phyloP scores from a whole-genome alignment of 352 stramenopile species.

The Pythium aquatile region DNA sequence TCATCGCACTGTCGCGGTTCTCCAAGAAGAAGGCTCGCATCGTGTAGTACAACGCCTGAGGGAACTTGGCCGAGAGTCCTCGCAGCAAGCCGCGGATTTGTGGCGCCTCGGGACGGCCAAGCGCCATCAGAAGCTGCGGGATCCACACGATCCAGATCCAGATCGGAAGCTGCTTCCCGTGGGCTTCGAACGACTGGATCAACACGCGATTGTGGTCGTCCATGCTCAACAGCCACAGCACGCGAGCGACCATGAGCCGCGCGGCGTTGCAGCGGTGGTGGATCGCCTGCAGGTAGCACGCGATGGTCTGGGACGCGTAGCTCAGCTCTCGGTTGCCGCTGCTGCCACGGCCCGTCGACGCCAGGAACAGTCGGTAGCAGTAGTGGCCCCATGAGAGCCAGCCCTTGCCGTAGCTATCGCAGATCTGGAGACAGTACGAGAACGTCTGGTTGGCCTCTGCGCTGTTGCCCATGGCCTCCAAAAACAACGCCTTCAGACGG shows the following conservation, averaged over 20 bases:
- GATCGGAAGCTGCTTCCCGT: conserved; percentile 93
- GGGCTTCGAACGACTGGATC: conserved; percentile 91
- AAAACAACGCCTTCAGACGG: conserved; percentile 89
- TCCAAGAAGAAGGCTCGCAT: conserved; percentile 98
- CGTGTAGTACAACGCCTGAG: conserved; percentile 98
- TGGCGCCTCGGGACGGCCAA: conserved; percentile 90
- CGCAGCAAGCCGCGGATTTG: conserved; percentile 82
- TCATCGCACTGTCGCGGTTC: conserved; percentile 90
- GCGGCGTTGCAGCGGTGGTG: conserved; percentile 89
- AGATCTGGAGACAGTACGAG: conserved; percentile 90
- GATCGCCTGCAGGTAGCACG: conserved; percentile 93
- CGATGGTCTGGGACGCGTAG: conserved; percentile 88
- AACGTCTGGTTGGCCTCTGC: conserved; percentile 90
- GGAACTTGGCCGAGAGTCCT: conserved; percentile 91
- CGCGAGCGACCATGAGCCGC: conserved; percentile 87
- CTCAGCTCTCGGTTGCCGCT: conserved; percentile 42
- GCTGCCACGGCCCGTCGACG: conserved; percentile 36
- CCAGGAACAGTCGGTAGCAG: conserved; percentile 84
- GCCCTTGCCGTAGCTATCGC: conserved; percentile 91
- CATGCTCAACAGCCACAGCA: conserved; percentile 90
- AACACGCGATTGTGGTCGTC: conserved; percentile 76
- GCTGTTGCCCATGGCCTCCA: conserved; percentile 77
- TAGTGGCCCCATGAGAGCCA: conserved; percentile 95
- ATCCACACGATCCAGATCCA: conserved; percentile 99
- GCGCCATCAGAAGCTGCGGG: conserved; percentile 94